phyloP scores from a whole-genome alignment of 257 asterid genomes.

The Petunia secreta region DNA sequence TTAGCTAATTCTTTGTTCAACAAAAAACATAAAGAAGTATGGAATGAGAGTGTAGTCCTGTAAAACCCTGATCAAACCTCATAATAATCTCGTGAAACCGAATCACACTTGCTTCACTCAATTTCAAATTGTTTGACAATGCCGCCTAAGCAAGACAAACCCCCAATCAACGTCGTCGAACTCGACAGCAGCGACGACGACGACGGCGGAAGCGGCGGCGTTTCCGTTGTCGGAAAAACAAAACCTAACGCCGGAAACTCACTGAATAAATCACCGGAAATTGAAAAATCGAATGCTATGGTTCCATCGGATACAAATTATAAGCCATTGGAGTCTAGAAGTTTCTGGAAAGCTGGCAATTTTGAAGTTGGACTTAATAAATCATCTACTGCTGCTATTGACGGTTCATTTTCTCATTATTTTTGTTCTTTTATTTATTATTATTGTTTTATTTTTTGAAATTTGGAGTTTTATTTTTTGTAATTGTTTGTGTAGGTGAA shows the following conservation, averaged over 20 bases:
- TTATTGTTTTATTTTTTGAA: not conserved
- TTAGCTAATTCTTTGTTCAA: not conserved
- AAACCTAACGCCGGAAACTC: slow-evolving; percentile 25
- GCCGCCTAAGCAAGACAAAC: slow-evolving; percentile 43
- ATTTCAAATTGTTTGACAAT: slow-evolving; percentile 25
- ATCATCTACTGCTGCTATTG: slow-evolving; percentile 31
- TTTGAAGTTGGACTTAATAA: slow-evolving; percentile 54
- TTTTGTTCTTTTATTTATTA: not conserved
- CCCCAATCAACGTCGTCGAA: slow-evolving; percentile 57
- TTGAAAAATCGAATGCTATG: slow-evolving; percentile 31
- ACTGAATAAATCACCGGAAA: slow-evolving; percentile 36
- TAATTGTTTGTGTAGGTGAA: slow-evolving; percentile 53
- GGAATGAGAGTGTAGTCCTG: not conserved
- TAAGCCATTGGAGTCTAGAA: slow-evolving; percentile 57
- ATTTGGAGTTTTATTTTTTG: slow-evolving; percentile 12
- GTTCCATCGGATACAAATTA: slow-evolving; percentile 34
- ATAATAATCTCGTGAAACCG: not conserved
- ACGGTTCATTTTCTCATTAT: slow-evolving; percentile 37
- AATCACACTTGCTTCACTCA: not conserved
- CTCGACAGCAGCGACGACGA: slow-evolving; percentile 84
- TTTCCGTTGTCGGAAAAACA: slow-evolving; percentile 19
- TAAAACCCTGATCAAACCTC: not conserved
- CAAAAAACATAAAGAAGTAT: not conserved
- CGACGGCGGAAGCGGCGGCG: slow-evolving; percentile 35
- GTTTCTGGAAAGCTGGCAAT: slow-evolving; percentile 97